Conservation (phyloP, 1,139 yeast species). For the Kodamaea suecica region DNA sequence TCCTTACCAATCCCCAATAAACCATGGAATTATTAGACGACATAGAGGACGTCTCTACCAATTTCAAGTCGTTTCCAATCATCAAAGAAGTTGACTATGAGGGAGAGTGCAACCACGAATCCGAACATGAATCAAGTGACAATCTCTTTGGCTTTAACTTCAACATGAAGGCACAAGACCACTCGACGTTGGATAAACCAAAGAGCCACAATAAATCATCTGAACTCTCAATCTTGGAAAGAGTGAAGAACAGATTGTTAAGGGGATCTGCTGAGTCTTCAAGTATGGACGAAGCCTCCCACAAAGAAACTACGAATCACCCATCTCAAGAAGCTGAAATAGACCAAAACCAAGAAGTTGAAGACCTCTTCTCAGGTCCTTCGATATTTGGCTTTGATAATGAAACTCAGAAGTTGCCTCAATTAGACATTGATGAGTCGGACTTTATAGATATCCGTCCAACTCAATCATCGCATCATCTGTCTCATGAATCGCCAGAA, state of each 20-base stretch:
- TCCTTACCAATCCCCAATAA: not conserved
- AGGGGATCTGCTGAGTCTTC: conserved; percentile 5
- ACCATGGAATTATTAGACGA: conserved; percentile 23
- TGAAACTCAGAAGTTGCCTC: conserved; percentile 24
- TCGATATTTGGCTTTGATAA: conserved; percentile 14
- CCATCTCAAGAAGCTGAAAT: not conserved
- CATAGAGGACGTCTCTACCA: conserved; percentile 17
- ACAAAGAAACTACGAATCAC: conserved; percentile 5
- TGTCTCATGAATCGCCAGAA: conserved; percentile 4
- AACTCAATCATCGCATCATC: no score
- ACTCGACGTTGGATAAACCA: no score
- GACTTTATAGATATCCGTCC: conserved; percentile 15
- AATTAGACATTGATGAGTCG: conserved; percentile 27
- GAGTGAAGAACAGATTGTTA: conserved; percentile 18
- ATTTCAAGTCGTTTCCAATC: conserved; percentile 6
- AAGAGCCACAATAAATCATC: no score
- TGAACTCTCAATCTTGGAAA: conserved; percentile 16
- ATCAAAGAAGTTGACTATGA: conserved; percentile 9
- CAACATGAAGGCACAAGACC: not conserved
- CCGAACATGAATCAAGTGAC: not conserved
- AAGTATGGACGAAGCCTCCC: conserved; percentile 5
- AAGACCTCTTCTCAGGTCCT: conserved; percentile 11
- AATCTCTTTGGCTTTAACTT: not conserved
- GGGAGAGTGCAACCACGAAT: conserved; percentile 3
- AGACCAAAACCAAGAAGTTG: not conserved